Conservation (phyloP, 805 yeast species). For the Scheffersomyces lignosus region DNA sequence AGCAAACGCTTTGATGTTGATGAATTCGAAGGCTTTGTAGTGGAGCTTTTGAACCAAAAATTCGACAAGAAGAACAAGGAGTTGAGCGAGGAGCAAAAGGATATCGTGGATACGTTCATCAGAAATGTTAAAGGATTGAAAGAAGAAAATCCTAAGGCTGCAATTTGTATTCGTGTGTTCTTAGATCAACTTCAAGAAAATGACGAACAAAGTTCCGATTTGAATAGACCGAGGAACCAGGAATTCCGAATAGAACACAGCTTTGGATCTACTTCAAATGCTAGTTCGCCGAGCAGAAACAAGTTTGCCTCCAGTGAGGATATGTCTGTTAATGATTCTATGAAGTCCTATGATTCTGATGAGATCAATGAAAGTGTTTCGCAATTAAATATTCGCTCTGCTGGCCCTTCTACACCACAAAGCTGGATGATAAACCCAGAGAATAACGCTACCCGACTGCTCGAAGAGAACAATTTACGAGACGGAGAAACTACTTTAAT, state of each 20-base stretch:
- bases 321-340: too few species aligned
- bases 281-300: too few species aligned
- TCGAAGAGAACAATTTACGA: too few species aligned
- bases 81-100: conserved; percentile 1
- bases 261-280: too few species aligned
- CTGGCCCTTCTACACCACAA: not conserved
- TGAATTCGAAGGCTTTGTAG: too few species aligned
- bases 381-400: conserved; percentile 7
- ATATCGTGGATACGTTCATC: conserved; percentile 1
- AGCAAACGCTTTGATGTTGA: too few species aligned
- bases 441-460: too few species aligned
- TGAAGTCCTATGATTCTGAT: conserved; percentile 10
- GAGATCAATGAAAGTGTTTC: conserved; percentile 17
- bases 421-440: too few species aligned
- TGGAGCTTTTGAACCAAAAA: conserved; percentile 4
- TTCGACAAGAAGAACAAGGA: conserved; percentile 6
- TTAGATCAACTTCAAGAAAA: not conserved
- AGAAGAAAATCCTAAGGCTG: not conserved
- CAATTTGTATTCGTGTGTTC: not conserved
- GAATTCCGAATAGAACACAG: too few species aligned
- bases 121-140: conserved; percentile 1
- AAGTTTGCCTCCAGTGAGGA: too few species aligned
- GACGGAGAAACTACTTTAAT: too few species aligned
- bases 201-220: not conserved
- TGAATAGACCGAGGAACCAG: conserved; percentile 14